Base-by-base conservation (phyloP, 208 protist genomes). In the Trypanosoma caninum region DNA sequence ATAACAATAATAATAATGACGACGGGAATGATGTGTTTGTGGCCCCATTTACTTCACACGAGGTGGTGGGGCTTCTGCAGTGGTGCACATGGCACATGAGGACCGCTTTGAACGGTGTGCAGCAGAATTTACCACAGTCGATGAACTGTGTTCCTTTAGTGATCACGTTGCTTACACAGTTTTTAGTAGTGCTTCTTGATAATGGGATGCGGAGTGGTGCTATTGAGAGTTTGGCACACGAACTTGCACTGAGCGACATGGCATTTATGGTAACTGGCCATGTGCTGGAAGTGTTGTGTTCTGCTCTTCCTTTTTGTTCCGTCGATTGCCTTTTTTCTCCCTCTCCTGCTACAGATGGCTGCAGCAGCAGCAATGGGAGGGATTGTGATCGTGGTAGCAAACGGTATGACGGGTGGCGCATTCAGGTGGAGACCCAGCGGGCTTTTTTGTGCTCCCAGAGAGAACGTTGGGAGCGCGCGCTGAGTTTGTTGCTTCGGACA, bases 401-500 rank as follows among this genome's bases (percentile, higher is more conserved):
- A 37, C 28, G 30, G 7, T 18, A 11, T 9, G 18, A 28, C 4
- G 28, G 34, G 3, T 55, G 72, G 11, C 23, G 42, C 7, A 53
- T 80, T 44, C 16, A n/a, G 0, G 67, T 58, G 28, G 38, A 40
- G 1, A 52, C 45, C 1, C 48, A 76, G 37, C 61, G 63, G 20
- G 57, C 58, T 3, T 50, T 69, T 6, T 42, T 81, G 14, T 76
- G 75, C 53, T 76, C 60, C 20, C 75, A 81, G 45, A 50, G 65
- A 16, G 58, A 70, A 16, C 40, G 51, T 1, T 60, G 53, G 58
- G 28, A 48, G 22, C 57, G 65, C 11, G 72, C 65, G 13, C 55
- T 76, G 3, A 11, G 34, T 9, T 40, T 76, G 3, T 18, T 70
- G 18, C n/a, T 70, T 2, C 22, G 47, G 5, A 33, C 28, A 6